Conservation (phyloP, 139 green algal genomes). For the Raphidocelis subcapitata region DNA sequence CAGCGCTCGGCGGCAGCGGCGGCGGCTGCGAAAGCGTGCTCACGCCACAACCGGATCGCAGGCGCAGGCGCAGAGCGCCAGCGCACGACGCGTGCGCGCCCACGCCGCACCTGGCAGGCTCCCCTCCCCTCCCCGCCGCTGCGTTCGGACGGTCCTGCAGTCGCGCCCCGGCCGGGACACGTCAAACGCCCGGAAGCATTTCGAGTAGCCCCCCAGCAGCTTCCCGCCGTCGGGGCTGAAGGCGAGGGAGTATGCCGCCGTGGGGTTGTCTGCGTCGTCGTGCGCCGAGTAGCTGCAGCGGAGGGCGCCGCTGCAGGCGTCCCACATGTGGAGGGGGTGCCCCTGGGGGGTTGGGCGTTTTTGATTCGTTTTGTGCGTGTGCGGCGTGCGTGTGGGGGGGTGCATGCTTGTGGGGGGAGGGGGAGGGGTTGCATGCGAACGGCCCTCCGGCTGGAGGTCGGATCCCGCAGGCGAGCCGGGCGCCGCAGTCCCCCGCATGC, state of each 20-base stretch:
- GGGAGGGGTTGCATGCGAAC: too few relatives aligned
- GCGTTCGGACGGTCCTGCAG: slow-evolving; percentile 46
- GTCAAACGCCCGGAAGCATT: slow-evolving; percentile 56
- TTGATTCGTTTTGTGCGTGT: too few relatives aligned
- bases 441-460: too few relatives aligned
- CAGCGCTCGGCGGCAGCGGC: too few relatives aligned
- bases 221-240: slow-evolving; percentile 61
- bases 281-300: slow-evolving; percentile 78
- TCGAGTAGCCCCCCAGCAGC: slow-evolving; percentile 68
- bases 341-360: slow-evolving; percentile 26
- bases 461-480: too few relatives aligned
- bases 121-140: slow-evolving; percentile 24
- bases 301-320: slow-evolving; percentile 63
- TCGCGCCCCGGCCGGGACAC: slow-evolving; percentile 68
- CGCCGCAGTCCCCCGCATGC: too few relatives aligned
- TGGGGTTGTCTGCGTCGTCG: slow-evolving; percentile 86
- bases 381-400: too few relatives aligned
- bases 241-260: slow-evolving; percentile 66
- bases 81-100: too few relatives aligned
- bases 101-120: slow-evolving; percentile 28
- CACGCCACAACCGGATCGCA: too few relatives aligned
- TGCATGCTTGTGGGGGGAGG: too few relatives aligned
- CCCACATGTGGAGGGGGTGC: slow-evolving; percentile 88
- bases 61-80: too few relatives aligned
- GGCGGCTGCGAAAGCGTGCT: too few relatives aligned